Evolutionary conservation across 148 eudicot species (phyloP), one percentile per base, ranked within the genome.

Genomic region (Persicaria maculosa): DNA sequence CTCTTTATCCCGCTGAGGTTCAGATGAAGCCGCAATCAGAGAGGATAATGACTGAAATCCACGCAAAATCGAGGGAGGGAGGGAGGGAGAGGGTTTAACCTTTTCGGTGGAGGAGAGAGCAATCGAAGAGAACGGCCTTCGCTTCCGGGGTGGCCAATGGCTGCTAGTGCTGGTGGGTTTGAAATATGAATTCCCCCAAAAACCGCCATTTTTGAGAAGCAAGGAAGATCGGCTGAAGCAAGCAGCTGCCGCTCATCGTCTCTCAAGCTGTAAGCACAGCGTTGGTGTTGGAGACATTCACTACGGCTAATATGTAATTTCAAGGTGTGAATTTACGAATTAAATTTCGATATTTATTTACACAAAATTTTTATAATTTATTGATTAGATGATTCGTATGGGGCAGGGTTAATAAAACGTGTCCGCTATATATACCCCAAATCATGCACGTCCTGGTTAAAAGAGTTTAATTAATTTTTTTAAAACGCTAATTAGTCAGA

Each of bases 1-100:
- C 83, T 90, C 90, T 47, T 86, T 86, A 78, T 61, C 68, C 78
- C 67, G 25, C 82, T 68, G 70, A 14, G 9, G 31, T 40, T 65
- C 46, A 11, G 16, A 61, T 61, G 68, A 61, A 61, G 12, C 40
- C 68, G 70, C 5, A 65, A 65, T 65, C 6, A 65, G 46, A 65
- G 70, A 65, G 46, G 15, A 64, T 36, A 8, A 46, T 64, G 46
- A 14, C 17, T 6, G 69, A 64, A 0, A 64, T 6, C 46, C 46
- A 14, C 6, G 70, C 70, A 46, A 65, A 65, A 65, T 61, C 43
- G 46, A 40, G 7, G 8, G 69, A 64, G 45, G 14, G 45, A 36
- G 4, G 4, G 69, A 64, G 15, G 0, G 22, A 22, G 22, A 22
- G 22, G 11, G 36, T 44, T 62, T 65, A 5, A 65, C 70, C 19